A percentile compares a stretch with the other conserved stretches of the same genome.
Conservation (phyloP, 176 grass and related monocot species). For the Carex parvula region DNA sequence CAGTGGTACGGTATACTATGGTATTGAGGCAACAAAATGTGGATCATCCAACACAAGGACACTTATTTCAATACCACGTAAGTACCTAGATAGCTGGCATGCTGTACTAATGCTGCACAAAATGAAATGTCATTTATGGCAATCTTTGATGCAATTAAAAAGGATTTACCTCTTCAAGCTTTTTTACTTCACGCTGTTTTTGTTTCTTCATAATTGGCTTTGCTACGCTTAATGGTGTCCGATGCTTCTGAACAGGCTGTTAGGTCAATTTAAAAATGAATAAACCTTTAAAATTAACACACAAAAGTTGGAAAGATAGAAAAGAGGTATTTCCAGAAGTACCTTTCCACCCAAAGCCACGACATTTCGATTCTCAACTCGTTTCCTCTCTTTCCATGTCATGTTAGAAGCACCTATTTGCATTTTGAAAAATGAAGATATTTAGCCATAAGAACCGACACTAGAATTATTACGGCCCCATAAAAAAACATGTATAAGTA, state of each 20-base stretch:
- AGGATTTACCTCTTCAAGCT: slow-evolving; percentile 67
- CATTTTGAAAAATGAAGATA: neutral
- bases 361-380: slow-evolving; percentile 73
- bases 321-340: slow-evolving; percentile 5
- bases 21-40: neutral
- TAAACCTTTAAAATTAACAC: slow-evolving; percentile 5
- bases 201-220: slow-evolving; percentile 89
- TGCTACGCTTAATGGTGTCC: slow-evolving; percentile 67
- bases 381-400: slow-evolving; percentile 73
- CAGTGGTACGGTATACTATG: neutral
- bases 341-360: slow-evolving; percentile 84
- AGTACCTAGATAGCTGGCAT: neutral
- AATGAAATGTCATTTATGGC: neutral
- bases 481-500: neutral
- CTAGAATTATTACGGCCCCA: neutral
- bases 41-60: neutral
- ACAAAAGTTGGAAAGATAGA: neutral
- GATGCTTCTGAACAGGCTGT: slow-evolving; percentile 76
- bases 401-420: slow-evolving; percentile 65
- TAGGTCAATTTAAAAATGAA: slow-evolving; percentile 26
- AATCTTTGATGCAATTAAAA: neutral
- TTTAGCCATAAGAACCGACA: neutral
- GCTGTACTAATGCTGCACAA: neutral
- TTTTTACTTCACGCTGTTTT: slow-evolving; percentile 56
- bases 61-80: neutral